Evolutionary conservation across 2,329 filamentous ascomycete species (phyloP).

Genomic region (Ophiocordyceps polyrhachis-furcata): DNA sequence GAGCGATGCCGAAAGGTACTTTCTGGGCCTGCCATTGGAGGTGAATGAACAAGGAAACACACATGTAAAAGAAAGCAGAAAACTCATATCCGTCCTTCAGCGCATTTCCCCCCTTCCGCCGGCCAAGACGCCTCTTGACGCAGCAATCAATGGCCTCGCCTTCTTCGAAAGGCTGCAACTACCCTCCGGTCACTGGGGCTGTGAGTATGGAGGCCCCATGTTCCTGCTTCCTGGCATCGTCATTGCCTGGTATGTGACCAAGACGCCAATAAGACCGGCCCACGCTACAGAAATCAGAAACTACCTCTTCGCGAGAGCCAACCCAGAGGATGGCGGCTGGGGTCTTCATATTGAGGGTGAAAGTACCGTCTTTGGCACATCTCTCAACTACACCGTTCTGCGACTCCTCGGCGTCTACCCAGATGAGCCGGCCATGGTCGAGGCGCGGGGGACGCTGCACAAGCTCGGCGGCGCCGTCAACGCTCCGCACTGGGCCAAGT

Average conservation of each 20-base stretch:
- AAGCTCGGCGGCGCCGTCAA: slow-evolving; percentile 69
- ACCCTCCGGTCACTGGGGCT: slow-evolving; percentile 81
- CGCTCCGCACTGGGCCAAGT: slow-evolving; percentile 90
- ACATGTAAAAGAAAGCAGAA: background rate
- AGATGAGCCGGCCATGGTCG: slow-evolving; percentile 70
- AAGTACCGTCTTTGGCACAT: slow-evolving; percentile 77
- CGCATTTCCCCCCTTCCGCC: slow-evolving; percentile 52
- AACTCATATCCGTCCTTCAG: slow-evolving; percentile 22
- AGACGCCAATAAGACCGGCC: slow-evolving; percentile 65
- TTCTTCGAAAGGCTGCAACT: slow-evolving; percentile 88
- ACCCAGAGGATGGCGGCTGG: slow-evolving; percentile 89
- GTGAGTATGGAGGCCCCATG: slow-evolving; percentile 95
- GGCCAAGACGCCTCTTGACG: slow-evolving; percentile 54
- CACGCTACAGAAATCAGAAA: slow-evolving; percentile 79
- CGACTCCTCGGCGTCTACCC: slow-evolving; percentile 67
- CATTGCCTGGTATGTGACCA: slow-evolving; percentile 73
- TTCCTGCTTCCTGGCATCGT: slow-evolving; percentile 79
- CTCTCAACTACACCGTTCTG: slow-evolving; percentile 69
- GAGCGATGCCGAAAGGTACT: slow-evolving; percentile 74
- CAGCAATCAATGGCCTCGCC: slow-evolving; percentile 62
- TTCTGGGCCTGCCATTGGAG: slow-evolving; percentile 56
- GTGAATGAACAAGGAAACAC: background rate
- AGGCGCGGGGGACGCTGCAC: slow-evolving; percentile 66
- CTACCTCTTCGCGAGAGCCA: slow-evolving; percentile 71
- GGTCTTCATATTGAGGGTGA: slow-evolving; percentile 89